Evolutionary conservation across 495 filamentous ascomycete genomes (phyloP).

Genomic region (Lophium mytilinum): DNA sequence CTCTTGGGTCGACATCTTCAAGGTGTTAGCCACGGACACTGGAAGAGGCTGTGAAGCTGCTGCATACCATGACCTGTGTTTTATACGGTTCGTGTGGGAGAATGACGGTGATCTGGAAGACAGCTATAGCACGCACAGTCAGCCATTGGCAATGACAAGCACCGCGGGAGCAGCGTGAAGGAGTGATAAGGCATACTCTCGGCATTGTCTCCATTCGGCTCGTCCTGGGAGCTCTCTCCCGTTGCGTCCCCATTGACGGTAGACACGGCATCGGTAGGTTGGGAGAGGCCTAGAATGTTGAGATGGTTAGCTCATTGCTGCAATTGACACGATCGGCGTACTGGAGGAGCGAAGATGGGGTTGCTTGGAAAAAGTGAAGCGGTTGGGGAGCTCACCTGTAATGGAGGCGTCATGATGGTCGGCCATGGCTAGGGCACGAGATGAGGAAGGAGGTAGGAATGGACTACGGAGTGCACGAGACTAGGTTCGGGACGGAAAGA

Average conservation of each 20-base stretch:
- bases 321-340: background rate
- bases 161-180: background rate
- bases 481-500: constrained; percentile 7
- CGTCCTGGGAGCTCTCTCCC: background rate
- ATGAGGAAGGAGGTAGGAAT: background rate
- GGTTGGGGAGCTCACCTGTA: constrained; percentile 17
- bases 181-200: constrained; percentile 1
- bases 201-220: constrained; percentile 3
- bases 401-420: constrained; percentile 25
- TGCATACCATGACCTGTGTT: constrained; percentile 70
- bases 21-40: background rate
- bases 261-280: constrained; percentile 3
- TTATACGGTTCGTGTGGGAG: constrained; percentile 73
- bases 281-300: constrained; percentile 4
- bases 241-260: background rate
- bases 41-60: background rate
- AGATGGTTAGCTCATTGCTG: constrained; percentile 7
- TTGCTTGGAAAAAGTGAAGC: too few relatives aligned
- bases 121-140: constrained; percentile 14
- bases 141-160: background rate
- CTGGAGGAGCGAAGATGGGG: background rate
- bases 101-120: constrained; percentile 76
- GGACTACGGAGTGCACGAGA: background rate
- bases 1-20: constrained; percentile 81
- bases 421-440: constrained; percentile 16